Evolutionary conservation across 305 asterid genomes (phyloP).

Genomic region (Fraxinus albicans): DNA sequence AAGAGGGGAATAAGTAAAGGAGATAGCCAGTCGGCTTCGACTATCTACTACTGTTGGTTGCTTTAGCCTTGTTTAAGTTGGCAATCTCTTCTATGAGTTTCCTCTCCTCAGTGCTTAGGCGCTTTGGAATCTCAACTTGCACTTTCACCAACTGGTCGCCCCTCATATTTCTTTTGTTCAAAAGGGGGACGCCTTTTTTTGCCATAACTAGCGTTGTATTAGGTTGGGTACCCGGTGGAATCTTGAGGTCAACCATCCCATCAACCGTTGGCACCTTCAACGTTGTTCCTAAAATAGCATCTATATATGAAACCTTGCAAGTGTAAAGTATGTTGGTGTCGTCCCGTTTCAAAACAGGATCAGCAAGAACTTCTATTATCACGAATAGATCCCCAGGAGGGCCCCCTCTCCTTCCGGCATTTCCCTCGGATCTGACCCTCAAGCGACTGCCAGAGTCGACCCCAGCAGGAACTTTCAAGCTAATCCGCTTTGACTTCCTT

Average conservation of each 20-base stretch:
- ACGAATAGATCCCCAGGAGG: slow-evolving; percentile 91
- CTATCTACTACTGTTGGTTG: slow-evolving; percentile 57
- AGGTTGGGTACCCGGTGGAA: slow-evolving; percentile 92
- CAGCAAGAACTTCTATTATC: slow-evolving; percentile 64
- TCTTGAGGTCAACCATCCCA: slow-evolving; percentile 80
- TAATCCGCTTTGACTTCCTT: slow-evolving; percentile 81
- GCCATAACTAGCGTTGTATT: slow-evolving; percentile 95
- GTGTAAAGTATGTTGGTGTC: slow-evolving; percentile 80
- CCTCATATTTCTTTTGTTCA: slow-evolving; percentile 72
- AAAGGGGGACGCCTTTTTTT: slow-evolving; percentile 74
- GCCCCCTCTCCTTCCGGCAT: slow-evolving; percentile 87
- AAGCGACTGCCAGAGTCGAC: slow-evolving; percentile 85
- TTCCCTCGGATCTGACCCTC: slow-evolving; percentile 88
- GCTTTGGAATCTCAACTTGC: slow-evolving; percentile 93
- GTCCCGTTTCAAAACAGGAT: slow-evolving; percentile 73
- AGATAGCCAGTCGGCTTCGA: background rate
- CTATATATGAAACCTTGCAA: slow-evolving; percentile 77
- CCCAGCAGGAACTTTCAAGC: slow-evolving; percentile 91
- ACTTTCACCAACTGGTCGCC: slow-evolving; percentile 95
- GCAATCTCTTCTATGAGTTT: slow-evolving; percentile 94
- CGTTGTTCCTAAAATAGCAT: slow-evolving; percentile 84
- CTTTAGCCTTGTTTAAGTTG: slow-evolving; percentile 63
- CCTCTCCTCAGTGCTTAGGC: slow-evolving; percentile 77
- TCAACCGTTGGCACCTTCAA: slow-evolving; percentile 89
- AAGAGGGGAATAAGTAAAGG: background rate